Conservation (phyloP, 176 grass and related monocot genomes). For the Pontederia paniculata region DNA sequence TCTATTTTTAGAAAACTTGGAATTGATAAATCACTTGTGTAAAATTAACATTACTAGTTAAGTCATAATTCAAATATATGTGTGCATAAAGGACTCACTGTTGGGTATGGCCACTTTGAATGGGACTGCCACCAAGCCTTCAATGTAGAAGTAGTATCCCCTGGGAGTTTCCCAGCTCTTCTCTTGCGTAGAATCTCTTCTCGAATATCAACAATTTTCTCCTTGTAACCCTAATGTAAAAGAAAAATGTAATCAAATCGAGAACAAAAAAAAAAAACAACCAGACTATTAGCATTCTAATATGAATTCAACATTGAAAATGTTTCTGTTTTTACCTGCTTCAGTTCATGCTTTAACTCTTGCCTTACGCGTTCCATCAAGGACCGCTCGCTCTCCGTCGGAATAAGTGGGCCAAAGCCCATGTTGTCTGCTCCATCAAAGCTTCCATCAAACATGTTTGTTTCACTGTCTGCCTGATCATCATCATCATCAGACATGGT, state of each 20-base stretch:
- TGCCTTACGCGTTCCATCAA: constrained; percentile 77
- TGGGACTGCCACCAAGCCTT: constrained; percentile 98
- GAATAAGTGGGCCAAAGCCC: constrained; percentile 81
- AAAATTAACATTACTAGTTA: not conserved
- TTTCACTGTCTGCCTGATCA: constrained; percentile 69
- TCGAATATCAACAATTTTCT: constrained; percentile 78
- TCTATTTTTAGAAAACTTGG: not conserved
- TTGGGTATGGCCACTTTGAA: constrained; percentile 93
- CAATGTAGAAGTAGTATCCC: constrained; percentile 65
- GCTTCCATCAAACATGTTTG: constrained; percentile 61
- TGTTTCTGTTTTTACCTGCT: constrained; percentile 36
- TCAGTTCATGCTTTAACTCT: constrained; percentile 86
- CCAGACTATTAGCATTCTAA: not conserved
- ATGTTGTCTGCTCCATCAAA: constrained; percentile 61
- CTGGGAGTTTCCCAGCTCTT: constrained; percentile 88
- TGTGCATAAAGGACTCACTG: constrained; percentile 32
- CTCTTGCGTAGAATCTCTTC: constrained; percentile 92
- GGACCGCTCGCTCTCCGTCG: constrained; percentile 82
- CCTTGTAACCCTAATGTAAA: constrained; percentile 63
- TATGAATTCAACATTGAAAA: not conserved
- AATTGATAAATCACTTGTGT: not conserved
- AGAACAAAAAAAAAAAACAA: not conserved
- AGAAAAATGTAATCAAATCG: constrained; percentile 7
- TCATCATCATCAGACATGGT: constrained; percentile 91
- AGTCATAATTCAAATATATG: not conserved